Percentiles rank a stretch among this genome's conserved stretches.
Evolutionary conservation across 306 rosid genomes (phyloP).

Genomic region (Canavalia ensiformis): DNA sequence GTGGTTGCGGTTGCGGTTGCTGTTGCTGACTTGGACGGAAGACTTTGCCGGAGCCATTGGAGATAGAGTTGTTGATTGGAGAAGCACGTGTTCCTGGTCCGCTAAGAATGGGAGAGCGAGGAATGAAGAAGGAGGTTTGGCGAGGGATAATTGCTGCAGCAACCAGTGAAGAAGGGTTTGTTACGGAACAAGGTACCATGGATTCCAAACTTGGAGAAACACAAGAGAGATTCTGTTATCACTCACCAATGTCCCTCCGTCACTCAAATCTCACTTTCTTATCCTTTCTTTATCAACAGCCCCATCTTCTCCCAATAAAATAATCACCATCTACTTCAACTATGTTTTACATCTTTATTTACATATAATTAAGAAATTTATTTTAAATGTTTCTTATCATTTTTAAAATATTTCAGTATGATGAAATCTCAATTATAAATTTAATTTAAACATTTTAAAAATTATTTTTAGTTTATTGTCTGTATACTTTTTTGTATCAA

Average conservation of each 20-base stretch:
- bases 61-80: constrained; percentile 49
- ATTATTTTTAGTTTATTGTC: too few species aligned
- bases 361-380: too few species aligned
- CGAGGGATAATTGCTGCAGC: constrained; percentile 43
- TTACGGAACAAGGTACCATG: constrained; percentile 45
- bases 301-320: too few species aligned
- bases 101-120: constrained; percentile 46
- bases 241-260: not conserved
- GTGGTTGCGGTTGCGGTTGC: constrained; percentile 7
- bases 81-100: constrained; percentile 31
- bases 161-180: constrained; percentile 37
- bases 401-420: too few species aligned
- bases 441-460: too few species aligned
- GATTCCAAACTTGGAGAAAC: not conserved
- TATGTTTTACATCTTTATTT: too few species aligned
- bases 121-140: constrained; percentile 49
- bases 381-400: too few species aligned
- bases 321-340: too few species aligned
- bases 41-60: constrained; percentile 49
- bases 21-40: constrained; percentile 45
- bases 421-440: too few species aligned
- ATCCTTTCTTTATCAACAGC: constrained; percentile 12
- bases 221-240: constrained; percentile 35
- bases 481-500: too few species aligned
- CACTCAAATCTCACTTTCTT: constrained; percentile 11